These are phyloP conservation scores for Xylariaceae sp. DNA, from an alignment of 2,329 filamentous ascomycete genomes.

Conservation along the genomic window DNA sequence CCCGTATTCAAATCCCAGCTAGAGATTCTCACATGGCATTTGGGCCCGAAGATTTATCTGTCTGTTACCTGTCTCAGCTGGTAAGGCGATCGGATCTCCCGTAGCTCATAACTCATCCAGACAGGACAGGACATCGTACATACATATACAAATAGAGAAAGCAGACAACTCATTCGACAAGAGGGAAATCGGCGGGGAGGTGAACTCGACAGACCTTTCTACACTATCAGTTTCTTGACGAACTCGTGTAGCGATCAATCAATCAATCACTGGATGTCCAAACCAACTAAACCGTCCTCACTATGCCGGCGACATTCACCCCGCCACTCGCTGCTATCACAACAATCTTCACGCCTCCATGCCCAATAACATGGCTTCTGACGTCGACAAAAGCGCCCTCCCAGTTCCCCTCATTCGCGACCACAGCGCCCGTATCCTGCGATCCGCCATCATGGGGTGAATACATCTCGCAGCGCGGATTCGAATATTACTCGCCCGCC, in stretches of 20 bases:
- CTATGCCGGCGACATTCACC: conserved; percentile 25
- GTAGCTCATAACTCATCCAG: conserved; percentile 7
- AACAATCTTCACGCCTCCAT: conserved; percentile 50
- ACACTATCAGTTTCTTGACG: not conserved
- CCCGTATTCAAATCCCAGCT: too few species aligned
- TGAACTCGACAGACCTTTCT: not conserved
- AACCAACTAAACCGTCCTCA: conserved; percentile 1
- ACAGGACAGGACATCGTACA: conserved; percentile 12
- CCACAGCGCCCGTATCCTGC: conserved; percentile 36
- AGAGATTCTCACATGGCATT: too few species aligned
- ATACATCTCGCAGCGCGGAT: conserved; percentile 46
- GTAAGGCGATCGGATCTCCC: conserved; percentile 21
- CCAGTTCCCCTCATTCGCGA: conserved; percentile 47
- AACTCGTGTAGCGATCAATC: conserved; percentile 3
- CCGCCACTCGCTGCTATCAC: conserved; percentile 47
- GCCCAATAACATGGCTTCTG: conserved; percentile 49
- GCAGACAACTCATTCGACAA: not conserved
- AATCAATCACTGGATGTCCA: conserved; percentile 14
- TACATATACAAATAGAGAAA: too few species aligned
- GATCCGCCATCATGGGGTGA: conserved; percentile 46
- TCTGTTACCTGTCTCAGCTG: conserved; percentile 15
- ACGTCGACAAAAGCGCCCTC: conserved; percentile 48
- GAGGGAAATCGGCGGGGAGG: not conserved
- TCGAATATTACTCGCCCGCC: conserved; percentile 40
- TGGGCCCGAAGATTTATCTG: not conserved